Base-by-base conservation (phyloP, 805 yeast species). In the Wickerhamomyces sydowiorum region DNA sequence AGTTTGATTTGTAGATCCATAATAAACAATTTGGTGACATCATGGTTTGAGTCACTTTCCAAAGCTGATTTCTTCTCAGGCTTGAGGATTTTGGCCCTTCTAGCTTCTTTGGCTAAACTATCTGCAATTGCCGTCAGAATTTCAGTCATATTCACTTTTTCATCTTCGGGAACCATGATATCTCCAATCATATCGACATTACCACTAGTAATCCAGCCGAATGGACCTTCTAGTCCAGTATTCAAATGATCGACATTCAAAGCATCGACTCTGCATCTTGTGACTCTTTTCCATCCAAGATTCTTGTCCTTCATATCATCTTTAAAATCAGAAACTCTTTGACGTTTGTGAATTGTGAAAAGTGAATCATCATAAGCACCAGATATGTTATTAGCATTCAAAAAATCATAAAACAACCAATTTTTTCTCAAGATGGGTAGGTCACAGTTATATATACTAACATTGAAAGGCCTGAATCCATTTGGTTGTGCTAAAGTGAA, bases 181-280 rank as follows among this genome's bases (percentile, higher is more conserved):
- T 93, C 97, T 7, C 96, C 97, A 48, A 87, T 67, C 81, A 93
- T 82, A 61, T 93, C 97, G 19, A 91, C 98, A 39, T 80, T 80
- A 13, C 99, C 99, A 47, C 77, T 74, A 6, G 87, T 80, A 42
- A 93, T 91, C 99, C 99, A 93, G 7, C 98, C 97, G 62, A 93
- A 88, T 12, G 98, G 96, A 0, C 99, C 99, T 41, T 81, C 80
- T 43, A 86, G 74, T 0, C 97, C 98, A 1, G 86, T 77, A 57
- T 93, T 93, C 44, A 93, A 65, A 62, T 93, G 98, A 51, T 91
- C 96, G 30, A 93, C 75, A 56, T 80, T 82, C 42, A 93, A 74
- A 23, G 88, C 80, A 58, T 93, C 98, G 29, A 90, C 82, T 38
- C 98, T 67, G 47, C 88, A 71, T 35, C 96, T 70, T 2, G 91